phyloP scores from a whole-genome alignment of 1,284 basidiomycete genomes.

The Lignosus rhinocerotis region DNA sequence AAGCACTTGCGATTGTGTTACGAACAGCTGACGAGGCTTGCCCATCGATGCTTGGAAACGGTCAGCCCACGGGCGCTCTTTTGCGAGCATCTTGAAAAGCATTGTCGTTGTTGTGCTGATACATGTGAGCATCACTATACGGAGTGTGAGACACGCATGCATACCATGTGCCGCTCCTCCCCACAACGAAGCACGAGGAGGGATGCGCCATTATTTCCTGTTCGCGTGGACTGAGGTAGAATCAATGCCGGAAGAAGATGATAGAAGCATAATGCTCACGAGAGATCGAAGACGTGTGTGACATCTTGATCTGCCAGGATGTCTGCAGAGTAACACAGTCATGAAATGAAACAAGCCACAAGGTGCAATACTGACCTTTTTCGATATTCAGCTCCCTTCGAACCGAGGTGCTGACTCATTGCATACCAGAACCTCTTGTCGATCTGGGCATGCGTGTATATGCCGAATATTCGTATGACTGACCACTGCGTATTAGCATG shows the following conservation, averaged over 20 bases:
- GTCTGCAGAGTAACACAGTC: constrained; percentile 30
- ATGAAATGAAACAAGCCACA: neutral
- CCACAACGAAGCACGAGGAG: constrained; percentile 61
- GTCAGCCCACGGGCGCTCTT: constrained; percentile 46
- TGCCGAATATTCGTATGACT: constrained; percentile 57
- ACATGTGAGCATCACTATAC: neutral
- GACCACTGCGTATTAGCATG: neutral
- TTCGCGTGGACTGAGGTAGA: constrained; percentile 49
- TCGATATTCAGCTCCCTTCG: constrained; percentile 47
- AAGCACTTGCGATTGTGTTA: constrained; percentile 66
- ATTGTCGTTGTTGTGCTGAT: constrained; percentile 72
- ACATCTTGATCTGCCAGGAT: constrained; percentile 47
- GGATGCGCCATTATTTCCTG: constrained; percentile 59
- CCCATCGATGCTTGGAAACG: constrained; percentile 30
- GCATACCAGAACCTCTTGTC: constrained; percentile 51
- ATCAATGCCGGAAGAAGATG: neutral
- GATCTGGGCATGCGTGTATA: constrained; percentile 59
- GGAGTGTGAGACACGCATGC: constrained; percentile 1
- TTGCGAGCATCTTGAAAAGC: constrained; percentile 67
- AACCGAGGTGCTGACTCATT: constrained; percentile 45
- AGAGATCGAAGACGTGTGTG: constrained; percentile 52
- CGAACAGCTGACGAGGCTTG: constrained; percentile 63
- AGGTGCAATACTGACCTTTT: constrained; percentile 34
- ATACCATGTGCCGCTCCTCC: constrained; percentile 68
- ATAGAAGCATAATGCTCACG: constrained; percentile 38